Percentiles rank a stretch among this genome's conserved stretches.
These are phyloP conservation scores for Chrysochromulina parva DNA, from an alignment of 78 protist species.

Conservation along the genomic window DNA sequence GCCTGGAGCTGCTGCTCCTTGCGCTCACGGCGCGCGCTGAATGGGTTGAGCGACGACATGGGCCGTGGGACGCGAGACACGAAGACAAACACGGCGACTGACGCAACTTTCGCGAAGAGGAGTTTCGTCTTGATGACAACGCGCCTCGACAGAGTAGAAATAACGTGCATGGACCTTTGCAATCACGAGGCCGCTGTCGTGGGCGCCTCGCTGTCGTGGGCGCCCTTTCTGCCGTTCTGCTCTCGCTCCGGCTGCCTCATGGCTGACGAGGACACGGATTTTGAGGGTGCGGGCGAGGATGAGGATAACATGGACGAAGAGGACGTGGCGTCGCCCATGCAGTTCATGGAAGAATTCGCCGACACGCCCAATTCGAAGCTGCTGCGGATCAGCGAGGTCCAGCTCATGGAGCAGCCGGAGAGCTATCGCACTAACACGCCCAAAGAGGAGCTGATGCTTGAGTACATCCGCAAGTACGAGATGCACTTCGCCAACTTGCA, in stretches of 20 bases:
- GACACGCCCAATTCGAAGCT: neutral
- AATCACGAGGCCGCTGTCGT: too few species aligned
- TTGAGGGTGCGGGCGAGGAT: neutral
- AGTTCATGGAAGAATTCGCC: neutral
- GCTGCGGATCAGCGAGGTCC: neutral
- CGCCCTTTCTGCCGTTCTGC: too few species aligned
- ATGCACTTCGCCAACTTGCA: neutral
- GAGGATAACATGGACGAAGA: neutral
- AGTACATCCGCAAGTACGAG: neutral
- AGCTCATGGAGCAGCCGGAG: neutral
- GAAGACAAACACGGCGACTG: too few species aligned
- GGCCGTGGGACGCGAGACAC: neutral
- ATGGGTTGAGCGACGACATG: constrained; percentile 10
- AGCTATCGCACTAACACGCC: neutral
- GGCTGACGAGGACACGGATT: neutral
- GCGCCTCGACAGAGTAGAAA: too few species aligned
- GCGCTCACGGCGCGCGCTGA: neutral
- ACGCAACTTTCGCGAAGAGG: too few species aligned
- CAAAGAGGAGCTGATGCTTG: neutral
- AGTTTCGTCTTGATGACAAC: too few species aligned
- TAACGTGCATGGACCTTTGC: too few species aligned
- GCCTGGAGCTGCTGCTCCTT: neutral
- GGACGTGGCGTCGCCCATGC: neutral
- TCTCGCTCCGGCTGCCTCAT: too few species aligned
- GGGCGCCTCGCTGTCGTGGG: too few species aligned